Percentiles rank a stretch among this genome's conserved stretches.
Conservation (phyloP, 139 green algal genomes). For the Eudorina sp. region DNA sequence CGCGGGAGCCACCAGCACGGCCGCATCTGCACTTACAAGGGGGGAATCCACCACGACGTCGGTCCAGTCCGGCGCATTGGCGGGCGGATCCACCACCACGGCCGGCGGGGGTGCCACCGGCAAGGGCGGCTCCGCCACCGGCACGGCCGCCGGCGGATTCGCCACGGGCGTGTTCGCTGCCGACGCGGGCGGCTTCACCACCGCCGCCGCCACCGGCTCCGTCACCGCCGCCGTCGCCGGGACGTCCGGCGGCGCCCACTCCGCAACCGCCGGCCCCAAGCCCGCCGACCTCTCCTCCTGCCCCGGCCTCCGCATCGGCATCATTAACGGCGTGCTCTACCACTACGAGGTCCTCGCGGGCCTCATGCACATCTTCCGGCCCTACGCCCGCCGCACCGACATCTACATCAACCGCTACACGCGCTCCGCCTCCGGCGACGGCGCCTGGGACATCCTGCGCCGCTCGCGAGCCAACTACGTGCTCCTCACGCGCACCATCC, state of each 20-base stretch:
- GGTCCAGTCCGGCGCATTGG: no score
- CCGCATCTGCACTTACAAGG: no score
- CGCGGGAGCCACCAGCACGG: no score
- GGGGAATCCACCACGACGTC: no score
- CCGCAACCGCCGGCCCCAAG: not conserved
- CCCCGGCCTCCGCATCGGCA: slow-evolving; percentile 59
- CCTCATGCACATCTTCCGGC: slow-evolving; percentile 51
- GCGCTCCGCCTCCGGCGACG: slow-evolving; percentile 44
- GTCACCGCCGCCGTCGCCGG: no score
- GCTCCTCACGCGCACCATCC: not conserved
- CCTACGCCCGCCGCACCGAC: slow-evolving; percentile 36
- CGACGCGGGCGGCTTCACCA: not conserved
- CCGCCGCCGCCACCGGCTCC: not conserved
- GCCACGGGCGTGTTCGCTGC: not conserved
- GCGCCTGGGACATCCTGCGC: slow-evolving; percentile 43
- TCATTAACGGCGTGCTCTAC: slow-evolving; percentile 69
- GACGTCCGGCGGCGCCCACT: no score
- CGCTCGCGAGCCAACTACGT: not conserved
- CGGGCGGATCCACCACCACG: no score
- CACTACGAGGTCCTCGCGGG: slow-evolving; percentile 64
- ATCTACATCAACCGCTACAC: slow-evolving; percentile 54
- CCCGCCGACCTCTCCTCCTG: slow-evolving; percentile 29
- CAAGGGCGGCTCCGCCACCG: no score
- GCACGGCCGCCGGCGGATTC: no score
- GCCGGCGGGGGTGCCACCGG: no score